These are phyloP conservation scores for Penicillium nordicum DNA, from an alignment of 2,329 filamentous ascomycete genomes.

Conservation along the genomic window DNA sequence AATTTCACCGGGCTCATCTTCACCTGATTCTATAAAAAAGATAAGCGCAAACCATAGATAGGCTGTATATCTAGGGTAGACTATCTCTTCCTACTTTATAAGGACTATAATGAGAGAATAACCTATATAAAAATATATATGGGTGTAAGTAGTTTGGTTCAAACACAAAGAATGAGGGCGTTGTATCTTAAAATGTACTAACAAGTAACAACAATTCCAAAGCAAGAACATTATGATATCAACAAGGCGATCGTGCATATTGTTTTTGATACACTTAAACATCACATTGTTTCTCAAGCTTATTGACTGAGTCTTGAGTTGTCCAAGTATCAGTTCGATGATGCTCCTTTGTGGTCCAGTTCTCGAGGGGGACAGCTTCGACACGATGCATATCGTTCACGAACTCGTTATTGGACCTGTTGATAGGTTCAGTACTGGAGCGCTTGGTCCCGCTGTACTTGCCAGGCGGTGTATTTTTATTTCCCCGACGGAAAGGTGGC, in stretches of 20 bases:
- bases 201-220: not conserved
- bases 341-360: slow-evolving; percentile 5
- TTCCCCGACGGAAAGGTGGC: slow-evolving; percentile 7
- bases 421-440: slow-evolving; percentile 22
- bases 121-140: too few relatives aligned
- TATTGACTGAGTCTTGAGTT: slow-evolving; percentile 3
- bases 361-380: slow-evolving; percentile 15
- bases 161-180: not conserved
- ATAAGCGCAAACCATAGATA: too few relatives aligned
- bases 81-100: too few relatives aligned
- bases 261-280: not conserved
- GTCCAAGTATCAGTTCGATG: not conserved
- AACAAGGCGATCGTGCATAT: not conserved
- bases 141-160: too few relatives aligned
- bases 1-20: too few relatives aligned
- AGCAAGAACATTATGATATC: not conserved
- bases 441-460: slow-evolving; percentile 1
- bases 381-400: slow-evolving; percentile 6
- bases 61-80: too few relatives aligned
- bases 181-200: not conserved
- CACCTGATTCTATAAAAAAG: too few relatives aligned
- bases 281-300: not conserved
- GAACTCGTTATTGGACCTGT: slow-evolving; percentile 5
- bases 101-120: too few relatives aligned
- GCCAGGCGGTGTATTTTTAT: not conserved